Conservation (phyloP, 2,329 filamentous ascomycete species). For the Mycosphaerella sp. region DNA sequence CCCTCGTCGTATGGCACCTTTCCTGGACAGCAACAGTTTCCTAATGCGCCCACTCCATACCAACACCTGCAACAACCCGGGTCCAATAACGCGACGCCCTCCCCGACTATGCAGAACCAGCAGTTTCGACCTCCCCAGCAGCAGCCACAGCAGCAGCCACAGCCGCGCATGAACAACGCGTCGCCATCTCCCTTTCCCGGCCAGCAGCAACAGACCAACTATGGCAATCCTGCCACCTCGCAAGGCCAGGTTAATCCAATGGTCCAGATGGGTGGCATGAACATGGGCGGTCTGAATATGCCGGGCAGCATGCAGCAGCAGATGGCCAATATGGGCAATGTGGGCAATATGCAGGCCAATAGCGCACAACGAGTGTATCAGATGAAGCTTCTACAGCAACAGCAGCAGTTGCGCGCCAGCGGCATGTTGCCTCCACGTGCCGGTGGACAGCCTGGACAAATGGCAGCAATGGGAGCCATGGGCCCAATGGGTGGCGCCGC, state of each 20-base stretch:
- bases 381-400: conserved; percentile 73
- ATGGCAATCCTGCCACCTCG: conserved; percentile 38
- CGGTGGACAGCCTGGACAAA: conserved; percentile 26
- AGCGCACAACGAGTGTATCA: conserved; percentile 77
- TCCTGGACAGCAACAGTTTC: conserved; percentile 52
- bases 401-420: conserved; percentile 53
- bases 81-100: conserved; percentile 80
- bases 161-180: conserved; percentile 69
- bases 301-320: conserved; percentile 43
- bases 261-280: conserved; percentile 37
- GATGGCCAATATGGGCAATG: conserved; percentile 34
- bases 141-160: conserved; percentile 52
- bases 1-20: conserved; percentile 57
- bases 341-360: conserved; percentile 44
- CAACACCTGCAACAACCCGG: conserved; percentile 69
- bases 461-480: conserved; percentile 24
- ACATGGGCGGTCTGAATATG: conserved; percentile 31
- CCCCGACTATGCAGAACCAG: conserved; percentile 84
- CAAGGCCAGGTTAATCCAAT: conserved; percentile 27
- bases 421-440: conserved; percentile 30
- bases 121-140: conserved; percentile 54
- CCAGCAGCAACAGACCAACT: conserved; percentile 26
- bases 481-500: conserved; percentile 17
- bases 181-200: conserved; percentile 75
- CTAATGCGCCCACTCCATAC: conserved; percentile 63